A percentile compares a stretch with the other conserved stretches of the same genome.
Conservation (phyloP, 345 rosid species). For the Psidium guajava region DNA sequence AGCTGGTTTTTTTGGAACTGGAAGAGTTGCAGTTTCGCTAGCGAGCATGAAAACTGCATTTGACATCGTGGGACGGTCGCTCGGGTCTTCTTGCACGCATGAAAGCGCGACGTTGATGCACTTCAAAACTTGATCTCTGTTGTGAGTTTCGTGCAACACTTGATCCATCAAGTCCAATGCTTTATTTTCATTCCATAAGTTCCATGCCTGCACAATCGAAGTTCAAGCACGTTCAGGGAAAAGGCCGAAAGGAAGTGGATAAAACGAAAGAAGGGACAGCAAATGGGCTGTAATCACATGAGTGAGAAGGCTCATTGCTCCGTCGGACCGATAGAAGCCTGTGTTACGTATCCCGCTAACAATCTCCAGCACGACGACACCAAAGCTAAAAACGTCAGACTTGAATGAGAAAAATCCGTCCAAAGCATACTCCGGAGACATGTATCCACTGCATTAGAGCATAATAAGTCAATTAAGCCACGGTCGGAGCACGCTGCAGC, state of each 20-base stretch:
- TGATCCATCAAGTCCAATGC: slow-evolving; percentile 28
- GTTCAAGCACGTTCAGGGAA: not conserved
- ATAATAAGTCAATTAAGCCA: not conserved
- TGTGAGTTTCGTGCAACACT: slow-evolving; percentile 7
- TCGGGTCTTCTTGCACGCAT: slow-evolving; percentile 48
- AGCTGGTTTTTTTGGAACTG: slow-evolving; percentile 37
- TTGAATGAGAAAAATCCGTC: slow-evolving; percentile 50
- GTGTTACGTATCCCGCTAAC: slow-evolving; percentile 39
- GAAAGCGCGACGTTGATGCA: slow-evolving; percentile 40
- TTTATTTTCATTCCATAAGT: slow-evolving; percentile 27
- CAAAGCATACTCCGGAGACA: slow-evolving; percentile 64
- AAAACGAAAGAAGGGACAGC: not conserved
- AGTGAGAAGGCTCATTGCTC: slow-evolving; percentile 29
- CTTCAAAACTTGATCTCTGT: slow-evolving; percentile 14
- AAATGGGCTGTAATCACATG: slow-evolving; percentile 20
- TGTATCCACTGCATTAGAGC: slow-evolving; percentile 34
- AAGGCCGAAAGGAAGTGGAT: not conserved
- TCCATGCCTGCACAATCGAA: slow-evolving; percentile 30
- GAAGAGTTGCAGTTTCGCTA: slow-evolving; percentile 20
- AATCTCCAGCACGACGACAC: slow-evolving; percentile 45
- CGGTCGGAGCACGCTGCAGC: not conserved
- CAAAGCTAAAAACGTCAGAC: slow-evolving; percentile 57
- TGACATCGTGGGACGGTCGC: slow-evolving; percentile 53
- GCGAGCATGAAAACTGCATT: slow-evolving; percentile 39
- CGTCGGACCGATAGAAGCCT: slow-evolving; percentile 13